phyloP scores from a whole-genome alignment of 2,329 filamentous ascomycete genomes.

The Aspergillus ustus region DNA sequence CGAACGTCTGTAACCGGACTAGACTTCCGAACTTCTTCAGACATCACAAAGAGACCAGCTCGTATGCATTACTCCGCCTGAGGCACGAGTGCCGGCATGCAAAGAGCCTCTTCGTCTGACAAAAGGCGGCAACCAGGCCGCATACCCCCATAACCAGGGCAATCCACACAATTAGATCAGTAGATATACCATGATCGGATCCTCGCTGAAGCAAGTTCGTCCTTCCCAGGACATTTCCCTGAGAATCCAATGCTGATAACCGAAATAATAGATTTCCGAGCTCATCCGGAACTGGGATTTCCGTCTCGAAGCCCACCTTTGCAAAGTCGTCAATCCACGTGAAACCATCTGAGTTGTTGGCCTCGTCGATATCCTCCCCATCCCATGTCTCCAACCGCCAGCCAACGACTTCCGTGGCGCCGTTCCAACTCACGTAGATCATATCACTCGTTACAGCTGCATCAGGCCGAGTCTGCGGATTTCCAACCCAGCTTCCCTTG shows the following conservation, averaged over 20 bases:
- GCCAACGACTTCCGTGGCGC: constrained; percentile 38
- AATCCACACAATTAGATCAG: constrained; percentile 17
- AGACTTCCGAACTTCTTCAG: not conserved
- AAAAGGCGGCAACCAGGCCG: constrained; percentile 23
- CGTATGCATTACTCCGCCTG: constrained; percentile 20
- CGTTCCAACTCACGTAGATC: constrained; percentile 43
- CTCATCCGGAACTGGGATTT: constrained; percentile 26
- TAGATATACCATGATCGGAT: not conserved
- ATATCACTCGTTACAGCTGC: constrained; percentile 21
- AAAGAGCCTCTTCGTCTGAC: constrained; percentile 12
- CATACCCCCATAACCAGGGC: constrained; percentile 18
- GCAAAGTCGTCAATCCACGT: constrained; percentile 18
- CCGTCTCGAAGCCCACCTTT: constrained; percentile 40
- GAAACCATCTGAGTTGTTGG: constrained; percentile 20
- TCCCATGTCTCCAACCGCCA: constrained; percentile 36
- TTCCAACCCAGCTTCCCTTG: constrained; percentile 58
- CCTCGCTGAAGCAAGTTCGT: constrained; percentile 22
- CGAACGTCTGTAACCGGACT: not conserved
- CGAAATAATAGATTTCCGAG: constrained; percentile 22
- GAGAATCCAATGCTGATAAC: constrained; percentile 26
- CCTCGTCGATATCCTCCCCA: constrained; percentile 18
- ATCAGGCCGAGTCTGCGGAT: constrained; percentile 46
- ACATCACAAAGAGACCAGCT: constrained; percentile 22
- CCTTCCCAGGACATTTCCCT: constrained; percentile 24
- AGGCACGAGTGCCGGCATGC: constrained; percentile 7